Evolutionary conservation across 2,329 filamentous ascomycete species (phyloP).

Genomic region (Microdochium paspali): DNA sequence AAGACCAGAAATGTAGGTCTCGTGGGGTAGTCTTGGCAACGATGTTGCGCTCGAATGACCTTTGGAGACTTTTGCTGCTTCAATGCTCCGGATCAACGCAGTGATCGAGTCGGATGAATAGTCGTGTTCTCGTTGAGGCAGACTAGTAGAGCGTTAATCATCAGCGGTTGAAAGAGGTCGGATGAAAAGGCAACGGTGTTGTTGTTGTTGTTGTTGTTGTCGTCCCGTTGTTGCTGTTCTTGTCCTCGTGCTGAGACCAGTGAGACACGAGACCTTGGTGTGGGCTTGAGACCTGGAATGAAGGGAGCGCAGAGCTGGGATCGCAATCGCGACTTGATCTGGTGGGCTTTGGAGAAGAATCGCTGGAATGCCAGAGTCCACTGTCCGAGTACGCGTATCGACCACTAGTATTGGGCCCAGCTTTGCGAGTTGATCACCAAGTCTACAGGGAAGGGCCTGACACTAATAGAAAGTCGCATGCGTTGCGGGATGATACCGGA

Average conservation of each 20-base stretch:
- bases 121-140: background rate
- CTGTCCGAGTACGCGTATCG: background rate
- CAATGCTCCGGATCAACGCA: too few species aligned
- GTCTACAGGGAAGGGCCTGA: background rate
- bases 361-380: background rate
- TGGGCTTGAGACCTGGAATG: background rate
- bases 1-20: background rate
- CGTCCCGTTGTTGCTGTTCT: background rate
- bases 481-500: background rate
- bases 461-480: background rate
- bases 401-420: background rate
- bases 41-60: too few species aligned
- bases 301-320: background rate
- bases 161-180: background rate
- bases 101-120: background rate
- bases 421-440: too few species aligned
- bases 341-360: background rate
- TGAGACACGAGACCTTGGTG: background rate
- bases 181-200: background rate
- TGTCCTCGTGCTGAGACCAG: background rate
- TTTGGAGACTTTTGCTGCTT: too few species aligned
- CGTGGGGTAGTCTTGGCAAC: too few species aligned
- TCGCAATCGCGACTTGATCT: background rate
- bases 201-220: conserved; percentile 1
- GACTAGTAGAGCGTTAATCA: background rate